Evolutionary conservation across 345 rosid species (phyloP), one percentile per base, ranked within the genome.

Genomic region (Linum trigynum): DNA sequence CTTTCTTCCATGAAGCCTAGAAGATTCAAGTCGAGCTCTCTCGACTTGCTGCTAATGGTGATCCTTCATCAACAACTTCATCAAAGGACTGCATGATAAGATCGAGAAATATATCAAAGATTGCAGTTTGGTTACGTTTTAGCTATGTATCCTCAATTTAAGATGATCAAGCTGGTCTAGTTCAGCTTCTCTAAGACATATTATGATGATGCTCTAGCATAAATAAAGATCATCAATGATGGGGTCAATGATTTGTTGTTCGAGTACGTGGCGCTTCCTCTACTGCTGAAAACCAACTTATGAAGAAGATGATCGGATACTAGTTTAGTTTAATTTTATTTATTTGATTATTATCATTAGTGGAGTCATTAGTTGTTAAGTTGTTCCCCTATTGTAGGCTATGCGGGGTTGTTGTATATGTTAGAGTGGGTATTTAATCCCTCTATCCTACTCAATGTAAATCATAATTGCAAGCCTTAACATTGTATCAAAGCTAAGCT

Each of bases 101-200:
- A 23, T 23, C 32, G 32, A 23, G 32, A 23, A 23, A 23, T 23
- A 23, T 23, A 23, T 23, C 32, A 23, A 23, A 23, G 32, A 23
- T 23, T 23, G 32, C 32, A 23, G 32, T 23, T 23, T 23, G 60
- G 74, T 84, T 57, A 77, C 79, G 95, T 92, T 17, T 91, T 86
- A 38, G 86, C 85, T 53, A 82, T 92, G 81, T 97, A 92, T 81
- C 98, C 98, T 3, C 85, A 97, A 68, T 92, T 83, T 76, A 89
- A 92, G 74, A 84, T 92, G 95, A 23, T 23, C 32, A 89, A 86
- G 82, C 88, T 92, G 32, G 32, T 23, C 32, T 23, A 23, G 32
- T 23, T 23, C 32, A 23, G 32, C 32, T 23, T 23, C 32, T 65
- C 87, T 12, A 92, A 73, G 78, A 76, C 85, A 36, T 89, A 80